Conservation (phyloP, 495 filamentous ascomycete genomes). For the Arthonia radiata region DNA sequence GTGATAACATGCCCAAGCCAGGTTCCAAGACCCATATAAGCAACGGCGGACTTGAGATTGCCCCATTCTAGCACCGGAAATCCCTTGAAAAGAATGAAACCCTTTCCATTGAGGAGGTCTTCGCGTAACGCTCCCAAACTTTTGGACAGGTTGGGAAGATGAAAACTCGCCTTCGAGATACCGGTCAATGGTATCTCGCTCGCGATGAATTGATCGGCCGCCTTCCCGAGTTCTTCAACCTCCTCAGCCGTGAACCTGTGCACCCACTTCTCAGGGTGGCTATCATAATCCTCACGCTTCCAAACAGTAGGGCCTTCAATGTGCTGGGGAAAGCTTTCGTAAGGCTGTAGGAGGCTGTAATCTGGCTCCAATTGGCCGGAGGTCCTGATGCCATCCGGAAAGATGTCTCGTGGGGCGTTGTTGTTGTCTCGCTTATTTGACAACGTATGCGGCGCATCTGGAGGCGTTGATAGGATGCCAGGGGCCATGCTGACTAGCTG, state of each 20-base stretch:
- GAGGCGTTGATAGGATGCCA: neutral
- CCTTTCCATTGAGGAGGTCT: conserved; percentile 61
- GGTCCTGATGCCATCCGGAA: conserved; percentile 24
- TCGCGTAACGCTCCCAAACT: conserved; percentile 32
- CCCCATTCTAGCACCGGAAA: conserved; percentile 57
- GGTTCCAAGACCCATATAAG: conserved; percentile 77
- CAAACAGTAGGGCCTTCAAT: conserved; percentile 60
- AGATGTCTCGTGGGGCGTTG: neutral
- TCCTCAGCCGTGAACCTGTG: conserved; percentile 43
- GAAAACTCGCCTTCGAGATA: conserved; percentile 48
- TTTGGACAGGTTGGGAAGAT: conserved; percentile 31
- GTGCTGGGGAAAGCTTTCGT: conserved; percentile 44
- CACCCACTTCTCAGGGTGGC: conserved; percentile 51
- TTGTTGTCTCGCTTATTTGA: conserved; percentile 1
- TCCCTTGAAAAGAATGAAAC: conserved; percentile 73
- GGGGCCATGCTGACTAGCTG: neutral
- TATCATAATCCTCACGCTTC: conserved; percentile 43
- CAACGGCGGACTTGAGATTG: conserved; percentile 54
- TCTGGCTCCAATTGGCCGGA: conserved; percentile 62
- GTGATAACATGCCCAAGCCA: conserved; percentile 35
- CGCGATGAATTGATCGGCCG: conserved; percentile 43
- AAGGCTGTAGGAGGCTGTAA: conserved; percentile 38
- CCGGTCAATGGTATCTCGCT: conserved; percentile 39
- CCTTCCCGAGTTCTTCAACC: conserved; percentile 37
- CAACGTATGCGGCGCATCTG: neutral